A percentile compares a stretch with the other conserved stretches of the same genome.
Conservation (phyloP, 139 green algal genomes). For the Astrephomene gubernaculifera region DNA sequence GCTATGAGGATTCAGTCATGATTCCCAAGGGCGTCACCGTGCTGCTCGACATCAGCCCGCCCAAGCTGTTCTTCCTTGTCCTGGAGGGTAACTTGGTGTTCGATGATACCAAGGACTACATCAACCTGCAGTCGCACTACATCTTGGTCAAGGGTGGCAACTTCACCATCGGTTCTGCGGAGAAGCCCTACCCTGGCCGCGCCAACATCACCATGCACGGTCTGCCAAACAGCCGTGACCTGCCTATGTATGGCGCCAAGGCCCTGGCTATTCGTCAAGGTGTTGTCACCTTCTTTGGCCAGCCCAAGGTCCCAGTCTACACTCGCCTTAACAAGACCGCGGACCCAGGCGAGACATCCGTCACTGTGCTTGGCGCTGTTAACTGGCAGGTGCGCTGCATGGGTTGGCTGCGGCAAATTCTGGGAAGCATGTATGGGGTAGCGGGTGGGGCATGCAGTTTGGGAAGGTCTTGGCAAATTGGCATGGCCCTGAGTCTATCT, state of each 20-base stretch:
- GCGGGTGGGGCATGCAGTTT: no score
- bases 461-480: no score
- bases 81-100: slow-evolving; percentile 73
- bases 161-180: slow-evolving; percentile 60
- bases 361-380: slow-evolving; percentile 55
- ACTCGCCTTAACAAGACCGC: slow-evolving; percentile 62
- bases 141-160: slow-evolving; percentile 71
- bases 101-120: slow-evolving; percentile 47
- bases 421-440: no score
- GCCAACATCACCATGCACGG: slow-evolving; percentile 77
- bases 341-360: slow-evolving; percentile 43
- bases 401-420: no score
- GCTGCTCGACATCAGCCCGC: slow-evolving; percentile 73
- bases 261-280: slow-evolving; percentile 68
- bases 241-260: slow-evolving; percentile 80
- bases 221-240: slow-evolving; percentile 53
- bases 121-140: slow-evolving; percentile 63
- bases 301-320: slow-evolving; percentile 69
- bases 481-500: no score
- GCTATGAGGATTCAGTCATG: slow-evolving; percentile 56
- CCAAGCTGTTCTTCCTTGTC: slow-evolving; percentile 59
- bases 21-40: slow-evolving; percentile 62
- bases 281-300: slow-evolving; percentile 65
- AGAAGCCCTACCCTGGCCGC: slow-evolving; percentile 52
- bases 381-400: slow-evolving; percentile 47